Conservation (phyloP, 768 basidiomycete genomes). For the Collybiopsis luxurians region DNA sequence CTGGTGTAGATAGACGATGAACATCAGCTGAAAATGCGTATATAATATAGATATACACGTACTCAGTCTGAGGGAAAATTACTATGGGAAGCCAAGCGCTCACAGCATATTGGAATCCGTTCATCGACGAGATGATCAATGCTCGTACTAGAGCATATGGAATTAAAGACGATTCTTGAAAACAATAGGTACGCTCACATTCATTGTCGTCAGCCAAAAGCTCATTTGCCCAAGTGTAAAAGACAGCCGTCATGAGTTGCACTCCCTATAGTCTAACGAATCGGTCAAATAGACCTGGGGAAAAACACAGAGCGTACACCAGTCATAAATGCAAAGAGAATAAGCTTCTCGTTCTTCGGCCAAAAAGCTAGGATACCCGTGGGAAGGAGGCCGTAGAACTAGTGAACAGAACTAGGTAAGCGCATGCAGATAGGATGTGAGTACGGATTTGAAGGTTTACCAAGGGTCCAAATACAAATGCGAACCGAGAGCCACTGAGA, state of each 20-base stretch:
- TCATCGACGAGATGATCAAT: slow-evolving; percentile 22
- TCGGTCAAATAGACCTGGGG: not conserved
- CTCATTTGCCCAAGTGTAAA: slow-evolving; percentile 24
- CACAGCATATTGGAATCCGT: slow-evolving; percentile 23
- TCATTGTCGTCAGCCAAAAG: slow-evolving; percentile 19
- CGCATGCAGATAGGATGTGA: not conserved
- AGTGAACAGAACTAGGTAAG: not conserved
- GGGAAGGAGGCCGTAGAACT: slow-evolving; percentile 9
- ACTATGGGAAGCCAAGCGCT: slow-evolving; percentile 24
- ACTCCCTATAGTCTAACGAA: slow-evolving; percentile 11
- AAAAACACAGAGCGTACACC: slow-evolving; percentile 8
- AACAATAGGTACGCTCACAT: slow-evolving; percentile 7
- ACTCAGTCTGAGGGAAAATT: slow-evolving; percentile 23
- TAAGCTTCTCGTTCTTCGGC: slow-evolving; percentile 19
- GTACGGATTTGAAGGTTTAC: not conserved
- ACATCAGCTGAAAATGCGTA: not conserved
- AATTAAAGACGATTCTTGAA: not conserved
- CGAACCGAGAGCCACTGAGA: slow-evolving; percentile 21
- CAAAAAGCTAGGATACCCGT: slow-evolving; percentile 21
- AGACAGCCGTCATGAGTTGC: slow-evolving; percentile 24
- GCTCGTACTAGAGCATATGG: slow-evolving; percentile 16
- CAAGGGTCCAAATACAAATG: slow-evolving; percentile 21
- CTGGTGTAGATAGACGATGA: slow-evolving; percentile 12
- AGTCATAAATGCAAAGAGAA: slow-evolving; percentile 22
- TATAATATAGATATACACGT: not conserved